Evolutionary conservation across 2,329 filamentous ascomycete genomes (phyloP), one percentile per base, ranked within the genome.

Genomic region (Fusarium sp.): DNA sequence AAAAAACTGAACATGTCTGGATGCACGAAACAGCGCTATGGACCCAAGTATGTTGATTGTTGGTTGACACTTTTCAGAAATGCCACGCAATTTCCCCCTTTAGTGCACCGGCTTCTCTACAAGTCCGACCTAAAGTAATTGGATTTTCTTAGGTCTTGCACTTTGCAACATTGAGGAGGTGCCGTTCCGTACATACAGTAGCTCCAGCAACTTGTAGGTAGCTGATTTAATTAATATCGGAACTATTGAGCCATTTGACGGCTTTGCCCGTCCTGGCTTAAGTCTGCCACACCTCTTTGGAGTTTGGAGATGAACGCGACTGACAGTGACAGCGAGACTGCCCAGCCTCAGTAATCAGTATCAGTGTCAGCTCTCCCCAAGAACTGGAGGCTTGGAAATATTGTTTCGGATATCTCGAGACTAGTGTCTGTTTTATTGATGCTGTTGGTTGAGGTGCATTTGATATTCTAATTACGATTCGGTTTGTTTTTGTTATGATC

Each of bases 41-140:
- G 27, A 62, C 42, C 29, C 29, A 59, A 45, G 10, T 32, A 12
- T 32, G 9, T 24, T 38, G 34, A 52, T 47, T 54, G 42, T 62
- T 62, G 49, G 50, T 45, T 47, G 42, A 20, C 44, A 46, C 16
- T 14, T 20, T 44, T 40, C 38, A 46, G 46, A 44, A 51, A 63
- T 65, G 54, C 68, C 59, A 71, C 64, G 50, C 52, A 71, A 71
- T 71, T 71, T 60, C 63, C 62, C 55, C 62, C 59, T 61, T 59
- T 69, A 53, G 66, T 53, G 61, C 54, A 66, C 53, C 52, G 32
- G 20, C 42, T 63, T 47, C 24, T 46, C 22, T 43, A 38, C 25
- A 66, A 43, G 38, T 44, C 34, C 20, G 50, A 25, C 32, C 49
- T 53, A 49, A n/a, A 64, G 50, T 27, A 42, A 25, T 64, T 55